These are phyloP conservation scores for Coemansia pectinata DNA, from an alignment of 192 early-diverging fungal genomes.

Conservation along the genomic window DNA sequence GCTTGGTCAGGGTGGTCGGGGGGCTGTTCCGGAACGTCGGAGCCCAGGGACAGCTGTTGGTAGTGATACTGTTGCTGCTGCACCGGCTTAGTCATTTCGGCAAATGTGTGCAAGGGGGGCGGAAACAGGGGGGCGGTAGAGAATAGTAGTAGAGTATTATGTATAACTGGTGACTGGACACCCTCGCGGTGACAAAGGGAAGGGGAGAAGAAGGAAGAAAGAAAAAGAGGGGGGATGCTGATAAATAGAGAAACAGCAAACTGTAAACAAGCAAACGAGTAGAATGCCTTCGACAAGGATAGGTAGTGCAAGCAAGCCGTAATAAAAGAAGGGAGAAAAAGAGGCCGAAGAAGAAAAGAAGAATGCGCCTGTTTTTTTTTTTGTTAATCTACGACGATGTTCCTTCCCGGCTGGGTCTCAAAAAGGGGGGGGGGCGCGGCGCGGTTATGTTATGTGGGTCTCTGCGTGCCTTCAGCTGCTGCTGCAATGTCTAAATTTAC, in stretches of 20 bases:
- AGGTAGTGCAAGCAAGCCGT: neutral
- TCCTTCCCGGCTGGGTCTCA: neutral
- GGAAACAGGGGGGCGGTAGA: neutral
- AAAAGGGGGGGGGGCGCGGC: neutral
- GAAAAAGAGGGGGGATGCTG: neutral
- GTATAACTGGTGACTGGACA: conserved; percentile 3
- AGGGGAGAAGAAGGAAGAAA: neutral
- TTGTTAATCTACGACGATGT: neutral
- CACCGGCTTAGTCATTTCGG: conserved; percentile 2
- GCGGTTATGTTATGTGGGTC: neutral
- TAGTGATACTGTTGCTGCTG: neutral
- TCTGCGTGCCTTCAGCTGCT: neutral
- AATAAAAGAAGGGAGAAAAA: neutral
- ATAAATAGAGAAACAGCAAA: neutral
- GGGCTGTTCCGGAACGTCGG: neutral
- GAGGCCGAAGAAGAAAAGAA: neutral
- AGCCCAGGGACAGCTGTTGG: neutral
- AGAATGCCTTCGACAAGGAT: too few relatives aligned
- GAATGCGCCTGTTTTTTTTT: conserved; percentile 6
- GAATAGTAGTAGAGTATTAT: conserved; percentile 10
- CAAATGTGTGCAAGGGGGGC: neutral
- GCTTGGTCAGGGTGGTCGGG: neutral
- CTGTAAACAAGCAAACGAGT: too few relatives aligned
- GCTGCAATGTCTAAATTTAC: conserved; percentile 9
- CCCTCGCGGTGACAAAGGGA: conserved; percentile 10